phyloP scores from a whole-genome alignment of 2,329 filamentous ascomycete species.

The Trichoderma simmonsii region DNA sequence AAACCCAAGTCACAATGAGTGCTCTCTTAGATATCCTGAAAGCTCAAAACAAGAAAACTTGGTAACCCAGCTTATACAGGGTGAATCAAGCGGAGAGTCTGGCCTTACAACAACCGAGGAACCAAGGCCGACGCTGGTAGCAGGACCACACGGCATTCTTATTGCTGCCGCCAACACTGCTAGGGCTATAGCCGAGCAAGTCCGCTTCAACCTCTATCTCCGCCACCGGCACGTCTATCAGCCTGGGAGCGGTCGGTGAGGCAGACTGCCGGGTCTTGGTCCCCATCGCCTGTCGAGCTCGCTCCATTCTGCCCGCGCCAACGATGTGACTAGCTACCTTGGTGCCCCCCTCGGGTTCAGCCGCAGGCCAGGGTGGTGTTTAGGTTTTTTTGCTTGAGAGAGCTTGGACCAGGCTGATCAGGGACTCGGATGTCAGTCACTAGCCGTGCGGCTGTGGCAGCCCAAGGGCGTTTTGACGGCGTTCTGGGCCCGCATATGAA shows the following conservation, averaged over 20 bases:
- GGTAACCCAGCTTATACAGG: neutral
- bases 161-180: neutral
- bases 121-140: neutral
- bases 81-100: neutral
- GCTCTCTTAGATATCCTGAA: neutral
- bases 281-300: neutral
- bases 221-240: conserved; percentile 16
- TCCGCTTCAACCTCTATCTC: neutral
- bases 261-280: conserved; percentile 15
- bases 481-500: conserved; percentile 2
- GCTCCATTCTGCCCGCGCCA: neutral
- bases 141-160: conserved; percentile 13
- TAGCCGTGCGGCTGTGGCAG: conserved; percentile 16
- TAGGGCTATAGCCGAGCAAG: neutral
- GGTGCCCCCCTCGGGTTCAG: conserved; percentile 17
- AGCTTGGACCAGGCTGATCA: conserved; percentile 12
- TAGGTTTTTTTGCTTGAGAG: neutral
- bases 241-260: conserved; percentile 16
- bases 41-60: neutral
- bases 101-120: neutral
- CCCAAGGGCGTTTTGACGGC: neutral
- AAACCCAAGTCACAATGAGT: neutral
- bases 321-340: neutral
- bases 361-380: conserved; percentile 19
- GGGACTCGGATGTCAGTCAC: conserved; percentile 6